Conservation (phyloP, 2,329 filamentous ascomycete genomes). For the Fusarium sp. region DNA sequence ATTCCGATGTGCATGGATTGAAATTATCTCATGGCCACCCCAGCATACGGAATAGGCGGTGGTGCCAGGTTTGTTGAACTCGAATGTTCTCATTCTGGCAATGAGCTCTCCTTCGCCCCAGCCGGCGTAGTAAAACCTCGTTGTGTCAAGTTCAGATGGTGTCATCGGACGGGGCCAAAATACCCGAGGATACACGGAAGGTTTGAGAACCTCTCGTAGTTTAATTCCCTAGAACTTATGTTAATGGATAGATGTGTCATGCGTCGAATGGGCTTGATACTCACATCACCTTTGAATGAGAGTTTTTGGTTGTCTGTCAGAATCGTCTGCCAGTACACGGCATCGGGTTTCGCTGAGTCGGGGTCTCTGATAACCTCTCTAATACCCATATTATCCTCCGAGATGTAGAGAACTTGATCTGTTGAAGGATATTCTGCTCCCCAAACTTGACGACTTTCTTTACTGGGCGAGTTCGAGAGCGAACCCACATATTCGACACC, state of each 20-base stretch:
- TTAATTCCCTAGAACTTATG: constrained; percentile 9
- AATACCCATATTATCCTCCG: constrained; percentile 29
- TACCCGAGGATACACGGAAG: background rate
- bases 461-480: background rate
- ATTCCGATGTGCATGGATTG: constrained; percentile 4
- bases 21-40: constrained; percentile 3
- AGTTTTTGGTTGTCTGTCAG: fast-evolving
- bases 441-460: background rate
- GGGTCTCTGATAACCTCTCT: background rate
- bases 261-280: background rate
- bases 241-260: background rate
- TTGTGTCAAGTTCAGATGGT: background rate
- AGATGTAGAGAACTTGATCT: background rate
- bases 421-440: fast-evolving
- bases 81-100: constrained; percentile 17
- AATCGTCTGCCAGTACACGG: constrained; percentile 25
- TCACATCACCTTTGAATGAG: constrained; percentile 19
- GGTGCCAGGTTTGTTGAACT: constrained; percentile 13
- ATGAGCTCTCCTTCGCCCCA: constrained; percentile 19
- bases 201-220: background rate
- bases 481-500: constrained; percentile 20
- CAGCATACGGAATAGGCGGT: constrained; percentile 32
- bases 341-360: fast-evolving
- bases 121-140: constrained; percentile 17
- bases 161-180: constrained; percentile 10